Evolutionary conservation across 2,329 filamentous ascomycete species (phyloP), one percentile per base, ranked within the genome.

Genomic region (Fusarium marasasianum): DNA sequence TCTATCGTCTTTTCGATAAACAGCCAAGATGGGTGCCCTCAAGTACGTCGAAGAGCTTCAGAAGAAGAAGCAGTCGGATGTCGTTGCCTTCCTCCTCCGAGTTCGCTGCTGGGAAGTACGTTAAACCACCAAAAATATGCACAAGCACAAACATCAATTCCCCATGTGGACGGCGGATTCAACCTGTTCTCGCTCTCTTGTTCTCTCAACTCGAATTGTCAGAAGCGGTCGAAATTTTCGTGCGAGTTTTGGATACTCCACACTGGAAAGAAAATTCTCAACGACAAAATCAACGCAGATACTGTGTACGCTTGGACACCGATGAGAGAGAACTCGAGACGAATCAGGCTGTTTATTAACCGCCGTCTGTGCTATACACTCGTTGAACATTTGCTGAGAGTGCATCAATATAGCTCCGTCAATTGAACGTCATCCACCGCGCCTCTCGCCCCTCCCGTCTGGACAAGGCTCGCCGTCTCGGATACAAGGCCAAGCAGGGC

Each of bases 51-150:
- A 99, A 92, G 96, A 99, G 92, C 93, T 99, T 90, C 95, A 98
- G 88, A 98, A 99, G 95, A 98, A 98, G 94, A 99, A 99, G 95
- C 96, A 99, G 93, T 98, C 94, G 87, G 96, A 99, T 92, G 93
- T 99, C 85, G 94, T 98, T 90, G 95, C 95, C 90, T 99, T 99
- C 92, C 93, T 99, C 89, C 94, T 98, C 88, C 96, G 95, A 87
- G 95, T 98, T 86, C 95, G 96, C 90, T 99, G 96, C 95, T 99
- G 96, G 96, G 96, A 99, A 94, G 96, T 96, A 91, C 89, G 91
- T 91, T 90, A 82, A 89, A 71, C 67, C 61, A 71, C 66, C 65
- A 57, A 63, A 45, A 83, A 81, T 80, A 77, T 56, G 63, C 53
- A 67, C 48, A 69, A 61, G 48, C 43, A 59, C 57, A 79, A 80